Percentiles rank a stretch among this genome's conserved stretches.
These are phyloP conservation scores for Pseudogymnoascus sp. DNA, from an alignment of 2,329 filamentous ascomycete species.

Conservation along the genomic window DNA sequence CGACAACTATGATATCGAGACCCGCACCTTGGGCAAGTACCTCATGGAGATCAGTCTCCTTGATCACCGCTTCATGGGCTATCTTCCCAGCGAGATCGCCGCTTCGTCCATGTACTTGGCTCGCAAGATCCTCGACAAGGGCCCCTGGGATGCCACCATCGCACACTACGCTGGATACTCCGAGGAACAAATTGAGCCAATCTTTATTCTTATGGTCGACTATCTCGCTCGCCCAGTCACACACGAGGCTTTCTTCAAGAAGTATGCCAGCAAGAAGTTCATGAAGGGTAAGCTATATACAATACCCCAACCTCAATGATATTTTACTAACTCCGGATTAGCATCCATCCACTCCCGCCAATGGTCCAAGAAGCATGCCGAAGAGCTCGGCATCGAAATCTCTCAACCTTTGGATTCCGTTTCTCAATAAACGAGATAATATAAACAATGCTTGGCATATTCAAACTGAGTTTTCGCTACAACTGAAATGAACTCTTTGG, in stretches of 20 bases:
- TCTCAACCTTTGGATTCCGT: slow-evolving; percentile 24
- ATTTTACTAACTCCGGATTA: slow-evolving; percentile 33
- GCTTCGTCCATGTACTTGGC: slow-evolving; percentile 93
- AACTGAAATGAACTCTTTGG: slow-evolving; percentile 8
- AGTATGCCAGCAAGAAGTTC: slow-evolving; percentile 99
- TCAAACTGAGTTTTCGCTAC: slow-evolving; percentile 7
- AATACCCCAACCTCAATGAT: neutral
- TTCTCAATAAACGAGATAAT: slow-evolving; percentile 17
- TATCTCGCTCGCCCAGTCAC: slow-evolving; percentile 84
- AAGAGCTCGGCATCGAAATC: slow-evolving; percentile 42
- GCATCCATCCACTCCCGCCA: slow-evolving; percentile 84
- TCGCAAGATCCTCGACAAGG: slow-evolving; percentile 80
- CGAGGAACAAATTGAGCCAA: slow-evolving; percentile 85
- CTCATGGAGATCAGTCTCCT: slow-evolving; percentile 94
- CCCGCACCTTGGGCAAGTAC: slow-evolving; percentile 94
- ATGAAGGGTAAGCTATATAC: slow-evolving; percentile 66
- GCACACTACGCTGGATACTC: slow-evolving; percentile 88
- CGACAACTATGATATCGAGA: slow-evolving; percentile 98
- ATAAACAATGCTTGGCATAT: slow-evolving; percentile 8
- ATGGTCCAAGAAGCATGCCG: slow-evolving; percentile 81
- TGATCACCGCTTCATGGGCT: slow-evolving; percentile 87
- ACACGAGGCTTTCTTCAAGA: slow-evolving; percentile 98
- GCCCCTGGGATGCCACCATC: slow-evolving; percentile 84
- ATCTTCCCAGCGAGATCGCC: slow-evolving; percentile 80
- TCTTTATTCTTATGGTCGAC: slow-evolving; percentile 91